Base-by-base conservation (phyloP, 169 alveolate species). In the Cryptosporidium xiaoi region DNA sequence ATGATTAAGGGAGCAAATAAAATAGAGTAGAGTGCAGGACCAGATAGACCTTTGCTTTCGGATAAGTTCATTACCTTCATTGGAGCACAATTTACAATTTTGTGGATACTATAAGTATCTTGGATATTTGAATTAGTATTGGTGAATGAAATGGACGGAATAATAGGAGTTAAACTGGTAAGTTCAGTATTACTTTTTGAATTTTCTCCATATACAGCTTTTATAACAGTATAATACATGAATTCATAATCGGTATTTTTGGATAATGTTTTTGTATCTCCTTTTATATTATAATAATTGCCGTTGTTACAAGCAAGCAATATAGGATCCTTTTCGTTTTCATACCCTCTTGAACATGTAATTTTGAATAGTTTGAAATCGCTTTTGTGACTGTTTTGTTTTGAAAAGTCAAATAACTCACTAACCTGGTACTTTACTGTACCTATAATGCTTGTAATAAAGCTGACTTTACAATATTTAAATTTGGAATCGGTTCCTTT, bases 281-380 rank as follows among this genome's bases (percentile, higher is more conserved):
- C 87, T 40, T 68, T 58, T 12, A 77, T 77, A 40, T 56, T 60
- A 29, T 60, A 77, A 33, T 44, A 77, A 40, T 56, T 77, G 15
- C 87, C 87, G 64, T 77, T 77, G 24, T 20, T 62, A 44, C 87
- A 77, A 16, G 71, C 87, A 16, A 77, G 66, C 51, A 77, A 40
- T 13, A 60, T n/a, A 24, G 87, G 87, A 36, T 77, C 87, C 18
- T 44, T 77, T 5, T 34, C 53, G 20, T 58, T 27, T 60, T 77
- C 87, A 44, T 77, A 77, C 8, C 87, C 87, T 48, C 87, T 77
- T 1, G 87, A 77, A 44, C 87, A 77, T 13, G 71, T 18, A 27
- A 77, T 40, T 60, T 77, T 77, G 16, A 77, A 62, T 5, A 77
- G 51, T 60, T 77, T 77, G 62, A 58, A 60, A 24, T 60, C 50